Conservation (phyloP, 768 basidiomycete genomes). For the Omphalotus guepiniiformis region DNA sequence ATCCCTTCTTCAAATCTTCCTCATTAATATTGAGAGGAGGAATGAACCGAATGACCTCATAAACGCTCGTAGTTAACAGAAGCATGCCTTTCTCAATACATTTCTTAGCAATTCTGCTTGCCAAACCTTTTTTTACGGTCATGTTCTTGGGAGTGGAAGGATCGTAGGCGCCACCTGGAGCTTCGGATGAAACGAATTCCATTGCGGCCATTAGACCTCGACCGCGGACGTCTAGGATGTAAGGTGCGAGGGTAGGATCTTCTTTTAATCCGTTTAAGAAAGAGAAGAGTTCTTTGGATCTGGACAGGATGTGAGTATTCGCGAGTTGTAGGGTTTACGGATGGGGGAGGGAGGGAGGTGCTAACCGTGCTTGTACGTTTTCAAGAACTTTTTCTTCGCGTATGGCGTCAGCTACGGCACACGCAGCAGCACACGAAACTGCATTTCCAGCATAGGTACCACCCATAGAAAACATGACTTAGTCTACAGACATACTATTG, state of each 20-base stretch:
- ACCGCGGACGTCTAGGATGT: constrained; percentile 86
- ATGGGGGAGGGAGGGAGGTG: not conserved
- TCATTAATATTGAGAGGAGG: constrained; percentile 81
- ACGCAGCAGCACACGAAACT: constrained; percentile 87
- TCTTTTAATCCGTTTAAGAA: constrained; percentile 53
- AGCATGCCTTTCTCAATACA: constrained; percentile 87
- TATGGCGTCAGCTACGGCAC: constrained; percentile 76
- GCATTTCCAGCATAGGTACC: constrained; percentile 93
- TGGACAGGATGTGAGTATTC: constrained; percentile 20
- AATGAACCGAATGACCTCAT: constrained; percentile 89
- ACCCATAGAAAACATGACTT: constrained; percentile 40
- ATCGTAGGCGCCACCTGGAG: constrained; percentile 43
- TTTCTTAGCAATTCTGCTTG: constrained; percentile 65
- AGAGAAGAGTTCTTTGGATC: constrained; percentile 69
- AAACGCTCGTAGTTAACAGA: constrained; percentile 85
- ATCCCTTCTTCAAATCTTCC: constrained; percentile 70
- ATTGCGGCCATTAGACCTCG: constrained; percentile 86
- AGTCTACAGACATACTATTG: not conserved
- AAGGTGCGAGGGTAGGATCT: constrained; percentile 45
- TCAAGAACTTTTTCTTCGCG: constrained; percentile 75
- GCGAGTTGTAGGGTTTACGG: not conserved
- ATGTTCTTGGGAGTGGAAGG: constrained; percentile 26
- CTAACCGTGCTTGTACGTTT: constrained; percentile 72
- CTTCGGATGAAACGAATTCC: constrained; percentile 67
- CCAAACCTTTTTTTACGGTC: constrained; percentile 38